Evolutionary conservation across 164 flowering plant genomes (phyloP), one percentile per base, ranked within the genome.

Genomic region (Kalanchoe fedtschenkoi): DNA sequence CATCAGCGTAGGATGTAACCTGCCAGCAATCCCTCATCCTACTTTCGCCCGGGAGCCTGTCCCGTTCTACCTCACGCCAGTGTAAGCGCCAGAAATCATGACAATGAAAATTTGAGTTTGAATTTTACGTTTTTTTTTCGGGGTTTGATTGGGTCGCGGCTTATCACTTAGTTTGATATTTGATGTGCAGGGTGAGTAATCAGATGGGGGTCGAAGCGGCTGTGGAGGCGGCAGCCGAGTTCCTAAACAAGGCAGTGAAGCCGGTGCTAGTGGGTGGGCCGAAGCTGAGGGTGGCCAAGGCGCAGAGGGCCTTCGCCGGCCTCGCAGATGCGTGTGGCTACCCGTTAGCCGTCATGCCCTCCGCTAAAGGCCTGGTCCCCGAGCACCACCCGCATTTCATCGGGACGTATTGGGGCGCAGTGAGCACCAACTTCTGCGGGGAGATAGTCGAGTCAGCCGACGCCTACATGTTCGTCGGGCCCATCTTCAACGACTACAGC

Each of bases 361-460:
- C 89, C 6, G 87, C 70, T 28, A 86, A 86, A 66, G 92, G 92
- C 10, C 62, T 82, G 44, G 87, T 86, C 26, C 84, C 92, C 6
- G 92, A 86, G 77, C 68, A 71, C 44, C 88, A 80, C 66, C 79
- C 79, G 0, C 73, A 84, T 60, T 86, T 86, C 71, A 82, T 86
- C 47, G 89, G 93, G 41, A 86, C 93, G 10, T 86, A 86, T 22
- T 86, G 93, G 93, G 89, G 93, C 51, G 93, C 86, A 21, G 85
- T 84, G 5, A 86, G 93, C 67, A 74, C 81, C 34, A 62, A 64
- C 67, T 86, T 75, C 55, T 78, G 82, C 53, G 83, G 81, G 34
- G 93, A 86, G 80, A 82, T 86, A 9, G 89, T 86, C 26, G 92
- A 86, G 68, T 82, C 89, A n/a, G 83, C 92, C 26, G 92, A 86